These are phyloP conservation scores for Talaromyces sp. DNA, from an alignment of 2,329 filamentous ascomycete genomes.

Conservation along the genomic window DNA sequence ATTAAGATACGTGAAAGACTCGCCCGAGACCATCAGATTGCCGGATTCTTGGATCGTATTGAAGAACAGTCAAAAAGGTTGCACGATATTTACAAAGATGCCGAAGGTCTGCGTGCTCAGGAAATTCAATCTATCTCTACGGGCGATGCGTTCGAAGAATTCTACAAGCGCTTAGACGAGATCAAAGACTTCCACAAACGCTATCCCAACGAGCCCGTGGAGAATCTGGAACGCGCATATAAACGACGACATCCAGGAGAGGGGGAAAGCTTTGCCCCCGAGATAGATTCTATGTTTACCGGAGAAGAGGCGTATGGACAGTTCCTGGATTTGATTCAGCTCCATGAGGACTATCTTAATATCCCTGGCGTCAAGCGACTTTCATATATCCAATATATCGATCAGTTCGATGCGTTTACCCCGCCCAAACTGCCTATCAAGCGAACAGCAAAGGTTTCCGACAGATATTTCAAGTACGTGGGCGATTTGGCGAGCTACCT, in stretches of 20 bases:
- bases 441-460: slow-evolving; percentile 79
- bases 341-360: slow-evolving; percentile 88
- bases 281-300: slow-evolving; percentile 88
- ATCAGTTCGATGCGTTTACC: slow-evolving; percentile 82
- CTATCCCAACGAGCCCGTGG: slow-evolving; percentile 91
- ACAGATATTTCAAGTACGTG: slow-evolving; percentile 88
- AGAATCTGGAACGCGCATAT: slow-evolving; percentile 92
- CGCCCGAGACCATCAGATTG: slow-evolving; percentile 86
- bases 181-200: slow-evolving; percentile 85
- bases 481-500: slow-evolving; percentile 76
- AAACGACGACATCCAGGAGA: slow-evolving; percentile 66
- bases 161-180: slow-evolving; percentile 77
- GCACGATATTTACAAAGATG: slow-evolving; percentile 79
- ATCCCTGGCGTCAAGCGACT: slow-evolving; percentile 79
- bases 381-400: slow-evolving; percentile 88
- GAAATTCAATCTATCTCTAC: slow-evolving; percentile 82
- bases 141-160: slow-evolving; percentile 84
- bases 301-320: slow-evolving; percentile 92
- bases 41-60: slow-evolving; percentile 81
- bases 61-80: slow-evolving; percentile 79
- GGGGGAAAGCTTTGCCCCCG: slow-evolving; percentile 59
- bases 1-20: slow-evolving; percentile 78
- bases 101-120: slow-evolving; percentile 64
- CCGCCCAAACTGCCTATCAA: slow-evolving; percentile 71
- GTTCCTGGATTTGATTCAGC: slow-evolving; percentile 81